These are phyloP conservation scores for Priceomyces castillae DNA, from an alignment of 805 yeast species.

Conservation along the genomic window DNA sequence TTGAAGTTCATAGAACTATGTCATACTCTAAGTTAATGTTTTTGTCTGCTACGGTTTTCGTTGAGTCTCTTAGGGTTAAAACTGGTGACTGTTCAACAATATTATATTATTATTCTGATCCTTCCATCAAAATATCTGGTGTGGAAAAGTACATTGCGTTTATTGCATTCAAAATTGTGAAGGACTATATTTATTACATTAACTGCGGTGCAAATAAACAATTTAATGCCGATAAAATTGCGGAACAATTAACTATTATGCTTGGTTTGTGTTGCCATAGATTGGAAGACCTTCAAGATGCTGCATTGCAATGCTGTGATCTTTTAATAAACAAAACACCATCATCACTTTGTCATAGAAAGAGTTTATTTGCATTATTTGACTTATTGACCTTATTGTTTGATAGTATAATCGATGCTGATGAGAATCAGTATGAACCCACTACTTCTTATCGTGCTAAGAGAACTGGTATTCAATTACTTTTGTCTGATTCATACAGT, in stretches of 20 bases:
- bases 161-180: constrained; percentile 58
- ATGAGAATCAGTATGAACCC: constrained; percentile 81
- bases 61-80: constrained; percentile 76
- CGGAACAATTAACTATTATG: constrained; percentile 67
- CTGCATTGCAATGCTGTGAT: constrained; percentile 78
- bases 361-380: constrained; percentile 70
- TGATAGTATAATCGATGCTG: constrained; percentile 80
- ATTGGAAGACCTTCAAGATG: constrained; percentile 66
- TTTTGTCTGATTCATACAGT: constrained; percentile 68
- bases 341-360: constrained; percentile 71
- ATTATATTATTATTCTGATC: constrained; percentile 80
- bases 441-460: constrained; percentile 56
- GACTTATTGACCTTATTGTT: constrained; percentile 78
- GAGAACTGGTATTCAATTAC: constrained; percentile 47
- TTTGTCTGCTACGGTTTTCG: constrained; percentile 72
- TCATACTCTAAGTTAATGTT: constrained; percentile 84
- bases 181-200: constrained; percentile 53
- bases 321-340: constrained; percentile 65
- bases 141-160: constrained; percentile 66
- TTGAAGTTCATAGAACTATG: constrained; percentile 49
- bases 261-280: constrained; percentile 77
- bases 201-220: constrained; percentile 51
- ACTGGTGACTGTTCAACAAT: constrained; percentile 80
- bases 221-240: constrained; percentile 54
- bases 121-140: constrained; percentile 61